Evolutionary conservation across 768 basidiomycete species (phyloP).

Genomic region (Basidioascus undulatus): DNA sequence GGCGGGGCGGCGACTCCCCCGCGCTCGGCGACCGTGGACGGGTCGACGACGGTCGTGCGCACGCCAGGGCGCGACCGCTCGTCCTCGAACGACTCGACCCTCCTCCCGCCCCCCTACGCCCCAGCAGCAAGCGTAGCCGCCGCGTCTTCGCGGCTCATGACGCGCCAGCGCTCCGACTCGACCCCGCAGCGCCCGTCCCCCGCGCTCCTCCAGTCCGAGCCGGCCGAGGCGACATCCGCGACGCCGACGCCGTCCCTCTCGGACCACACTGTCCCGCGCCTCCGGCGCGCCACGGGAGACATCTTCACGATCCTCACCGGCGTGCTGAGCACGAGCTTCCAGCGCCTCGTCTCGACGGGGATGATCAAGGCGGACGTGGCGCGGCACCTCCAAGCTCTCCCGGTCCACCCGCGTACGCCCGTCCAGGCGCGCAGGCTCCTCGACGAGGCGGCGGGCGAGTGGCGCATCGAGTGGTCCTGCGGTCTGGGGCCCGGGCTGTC

Average conservation of each 20-base stretch:
- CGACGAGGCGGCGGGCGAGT: conserved; percentile 6
- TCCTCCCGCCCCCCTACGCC: too few species aligned
- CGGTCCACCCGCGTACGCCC: conserved; percentile 11
- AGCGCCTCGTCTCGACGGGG: conserved; percentile 13
- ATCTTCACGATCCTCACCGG: conserved; percentile 11
- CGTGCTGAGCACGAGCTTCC: conserved; percentile 11
- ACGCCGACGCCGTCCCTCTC: neutral
- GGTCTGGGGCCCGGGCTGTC: neutral
- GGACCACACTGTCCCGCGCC: too few species aligned
- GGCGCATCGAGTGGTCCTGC: conserved; percentile 7
- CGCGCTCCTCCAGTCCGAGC: too few species aligned
- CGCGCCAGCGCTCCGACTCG: too few species aligned
- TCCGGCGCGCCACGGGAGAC: conserved; percentile 3
- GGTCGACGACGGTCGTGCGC: too few species aligned
- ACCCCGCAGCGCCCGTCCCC: too few species aligned
- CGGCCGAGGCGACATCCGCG: neutral
- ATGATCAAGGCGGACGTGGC: conserved; percentile 13
- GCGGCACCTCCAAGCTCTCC: conserved; percentile 11
- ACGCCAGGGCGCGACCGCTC: too few species aligned
- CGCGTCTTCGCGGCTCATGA: too few species aligned
- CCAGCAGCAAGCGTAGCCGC: too few species aligned
- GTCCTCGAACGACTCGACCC: too few species aligned
- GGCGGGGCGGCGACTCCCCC: too few species aligned
- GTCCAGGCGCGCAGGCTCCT: conserved; percentile 9
- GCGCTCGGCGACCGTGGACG: too few species aligned